phyloP scores from a whole-genome alignment of 345 rosid species.

The Luvunga scandens region DNA sequence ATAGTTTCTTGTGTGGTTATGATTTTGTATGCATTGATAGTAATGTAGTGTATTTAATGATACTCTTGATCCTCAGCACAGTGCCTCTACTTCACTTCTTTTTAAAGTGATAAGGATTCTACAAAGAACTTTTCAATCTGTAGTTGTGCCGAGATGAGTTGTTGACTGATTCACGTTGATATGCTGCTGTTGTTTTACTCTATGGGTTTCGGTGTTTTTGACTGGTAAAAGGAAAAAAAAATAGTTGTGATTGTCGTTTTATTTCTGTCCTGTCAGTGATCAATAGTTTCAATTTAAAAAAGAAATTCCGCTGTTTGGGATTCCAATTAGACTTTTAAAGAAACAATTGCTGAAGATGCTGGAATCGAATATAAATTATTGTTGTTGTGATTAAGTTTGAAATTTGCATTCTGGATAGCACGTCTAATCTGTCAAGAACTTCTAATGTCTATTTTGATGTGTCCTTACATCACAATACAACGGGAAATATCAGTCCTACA shows the following conservation, averaged over 20 bases:
- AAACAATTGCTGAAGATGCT: neutral
- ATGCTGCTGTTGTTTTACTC: neutral
- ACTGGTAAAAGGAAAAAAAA: neutral
- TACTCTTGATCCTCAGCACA: neutral
- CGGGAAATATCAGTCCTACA: neutral
- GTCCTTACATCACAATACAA: neutral
- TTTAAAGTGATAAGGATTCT: neutral
- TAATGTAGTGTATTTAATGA: neutral
- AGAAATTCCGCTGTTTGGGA: no score
- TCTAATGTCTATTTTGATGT: neutral
- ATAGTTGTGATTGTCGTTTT: neutral
- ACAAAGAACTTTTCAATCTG: neutral
- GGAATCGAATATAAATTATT: neutral
- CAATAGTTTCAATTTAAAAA: no score
- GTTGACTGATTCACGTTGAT: neutral
- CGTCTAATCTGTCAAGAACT: neutral
- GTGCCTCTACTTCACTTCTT: neutral
- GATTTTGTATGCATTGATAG: no score
- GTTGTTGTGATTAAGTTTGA: neutral
- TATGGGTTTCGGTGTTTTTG: neutral
- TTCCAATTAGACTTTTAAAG: neutral
- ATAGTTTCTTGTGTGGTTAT: neutral
- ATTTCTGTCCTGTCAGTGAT: neutral
- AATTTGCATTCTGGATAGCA: neutral
- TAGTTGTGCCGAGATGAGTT: neutral